Conservation (phyloP, 768 basidiomycete genomes). For the Podaxis sp. region DNA sequence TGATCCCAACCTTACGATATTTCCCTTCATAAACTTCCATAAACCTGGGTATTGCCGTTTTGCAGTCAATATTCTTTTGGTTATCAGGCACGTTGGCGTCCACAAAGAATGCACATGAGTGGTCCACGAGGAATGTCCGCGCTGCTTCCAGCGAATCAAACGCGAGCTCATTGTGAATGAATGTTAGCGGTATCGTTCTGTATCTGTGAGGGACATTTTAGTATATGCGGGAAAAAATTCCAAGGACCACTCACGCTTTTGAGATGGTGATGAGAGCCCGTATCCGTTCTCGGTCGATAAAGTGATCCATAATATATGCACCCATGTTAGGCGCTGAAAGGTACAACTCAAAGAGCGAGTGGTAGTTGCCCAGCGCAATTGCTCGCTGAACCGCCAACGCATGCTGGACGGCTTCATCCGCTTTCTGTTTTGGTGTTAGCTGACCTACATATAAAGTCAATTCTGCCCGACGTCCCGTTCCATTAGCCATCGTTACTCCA, state of each 20-base stretch:
- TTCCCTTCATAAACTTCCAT: conserved; percentile 71
- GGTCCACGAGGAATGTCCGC: conserved; percentile 67
- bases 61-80: conserved; percentile 74
- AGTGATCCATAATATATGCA: conserved; percentile 99
- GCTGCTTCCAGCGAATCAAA: conserved; percentile 70
- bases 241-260: conserved; percentile 72
- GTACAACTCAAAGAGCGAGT: conserved; percentile 86
- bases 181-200: conserved; percentile 69
- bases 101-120: conserved; percentile 66
- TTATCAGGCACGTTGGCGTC: conserved; percentile 61
- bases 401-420: conserved; percentile 76
- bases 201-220: conserved; percentile 55
- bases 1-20: conserved; percentile 86
- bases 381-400: conserved; percentile 89
- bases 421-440: conserved; percentile 91
- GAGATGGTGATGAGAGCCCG: conserved; percentile 87
- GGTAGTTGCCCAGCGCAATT: conserved; percentile 91
- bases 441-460: conserved; percentile 97
- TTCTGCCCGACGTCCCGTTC: conserved; percentile 49
- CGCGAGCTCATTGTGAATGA: conserved; percentile 79
- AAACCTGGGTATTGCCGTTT: conserved; percentile 54
- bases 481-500: conserved; percentile 2
- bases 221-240: conserved; percentile 5
- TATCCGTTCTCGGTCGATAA: conserved; percentile 88
- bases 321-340: conserved; percentile 92